Percentiles rank a stretch among this genome's conserved stretches.
Evolutionary conservation across 208 protist genomes (phyloP).

Genomic region (Novymonas esmeraldas): DNA sequence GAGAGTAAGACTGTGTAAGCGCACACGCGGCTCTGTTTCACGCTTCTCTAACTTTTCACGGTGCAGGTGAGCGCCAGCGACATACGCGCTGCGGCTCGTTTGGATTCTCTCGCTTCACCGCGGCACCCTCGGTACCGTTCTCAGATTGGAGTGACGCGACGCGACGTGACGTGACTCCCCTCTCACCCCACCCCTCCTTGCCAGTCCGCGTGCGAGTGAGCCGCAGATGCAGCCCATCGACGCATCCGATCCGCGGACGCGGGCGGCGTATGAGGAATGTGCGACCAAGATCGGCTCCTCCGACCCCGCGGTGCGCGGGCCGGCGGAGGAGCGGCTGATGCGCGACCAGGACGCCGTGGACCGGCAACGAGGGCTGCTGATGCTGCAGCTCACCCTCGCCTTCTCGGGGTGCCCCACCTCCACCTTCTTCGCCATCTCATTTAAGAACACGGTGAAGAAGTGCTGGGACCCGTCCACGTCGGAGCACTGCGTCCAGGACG

Average conservation of each 20-base stretch:
- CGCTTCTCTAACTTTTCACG: no score
- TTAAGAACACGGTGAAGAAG: conserved; percentile 89
- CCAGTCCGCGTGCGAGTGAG: no score
- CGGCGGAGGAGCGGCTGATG: conserved; percentile 64
- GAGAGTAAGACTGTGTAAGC: no score
- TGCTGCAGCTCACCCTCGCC: conserved; percentile 56
- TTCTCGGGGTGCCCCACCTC: conserved; percentile 29
- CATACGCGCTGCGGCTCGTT: no score
- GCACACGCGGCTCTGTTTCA: no score
- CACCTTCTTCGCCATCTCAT: conserved; percentile 75
- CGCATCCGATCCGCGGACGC: conserved; percentile 41
- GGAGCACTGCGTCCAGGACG: conserved; percentile 81
- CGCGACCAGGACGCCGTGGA: conserved; percentile 69
- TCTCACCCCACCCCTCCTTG: no score
- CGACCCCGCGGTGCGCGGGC: conserved; percentile 47
- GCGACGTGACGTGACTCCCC: no score
- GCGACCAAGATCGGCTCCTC: conserved; percentile 50
- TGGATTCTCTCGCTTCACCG: no score
- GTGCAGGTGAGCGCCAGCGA: no score
- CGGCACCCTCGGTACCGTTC: no score
- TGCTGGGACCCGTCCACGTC: conserved; percentile 74
- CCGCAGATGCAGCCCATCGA: conserved; percentile 72
- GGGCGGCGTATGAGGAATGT: conserved; percentile 34
- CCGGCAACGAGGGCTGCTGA: conserved; percentile 69
- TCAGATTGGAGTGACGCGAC: no score